These are phyloP conservation scores for Lasiodiplodia gonubiensis DNA, from an alignment of 2,329 filamentous ascomycete species.

Conservation along the genomic window DNA sequence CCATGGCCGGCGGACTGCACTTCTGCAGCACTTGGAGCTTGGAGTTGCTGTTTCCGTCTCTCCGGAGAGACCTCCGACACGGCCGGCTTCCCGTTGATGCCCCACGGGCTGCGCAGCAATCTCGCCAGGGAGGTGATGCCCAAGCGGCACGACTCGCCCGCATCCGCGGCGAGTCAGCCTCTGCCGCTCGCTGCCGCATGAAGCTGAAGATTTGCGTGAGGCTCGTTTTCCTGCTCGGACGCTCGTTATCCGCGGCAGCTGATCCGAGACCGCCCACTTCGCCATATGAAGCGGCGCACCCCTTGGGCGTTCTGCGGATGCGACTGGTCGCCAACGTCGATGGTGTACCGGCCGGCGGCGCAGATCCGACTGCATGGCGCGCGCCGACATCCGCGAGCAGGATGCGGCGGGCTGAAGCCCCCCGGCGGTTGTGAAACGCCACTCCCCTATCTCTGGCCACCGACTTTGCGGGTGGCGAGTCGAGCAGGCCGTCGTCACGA, in stretches of 20 bases:
- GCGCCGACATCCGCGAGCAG: slow-evolving; percentile 2
- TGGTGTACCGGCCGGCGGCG: not conserved
- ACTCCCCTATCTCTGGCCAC: not conserved
- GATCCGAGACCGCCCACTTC: not conserved
- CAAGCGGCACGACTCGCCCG: slow-evolving; percentile 13
- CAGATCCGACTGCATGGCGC: not conserved
- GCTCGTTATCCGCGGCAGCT: slow-evolving; percentile 6
- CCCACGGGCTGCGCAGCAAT: not conserved
- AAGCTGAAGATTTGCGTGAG: not conserved
- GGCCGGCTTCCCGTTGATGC: not conserved
- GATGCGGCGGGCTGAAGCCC: not conserved
- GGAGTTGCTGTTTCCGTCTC: slow-evolving; percentile 1
- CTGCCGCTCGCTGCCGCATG: not conserved
- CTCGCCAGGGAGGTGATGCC: slow-evolving; percentile 7
- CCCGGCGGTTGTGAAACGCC: not conserved
- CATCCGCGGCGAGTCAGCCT: not conserved
- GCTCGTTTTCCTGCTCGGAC: not conserved
- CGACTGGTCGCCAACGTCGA: not conserved
- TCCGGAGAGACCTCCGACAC: slow-evolving; percentile 5
- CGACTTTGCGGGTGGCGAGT: slow-evolving; percentile 22
- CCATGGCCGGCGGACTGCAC: not conserved
- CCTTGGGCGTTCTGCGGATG: not conserved
- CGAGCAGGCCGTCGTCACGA: not conserved
- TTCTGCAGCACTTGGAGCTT: slow-evolving; percentile 3
- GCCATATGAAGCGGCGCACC: slow-evolving; percentile 1